Percentiles rank a stretch among this genome's conserved stretches.
Evolutionary conservation across 163 green algal genomes (phyloP).

Genomic region (Scenedesmus sp.): DNA sequence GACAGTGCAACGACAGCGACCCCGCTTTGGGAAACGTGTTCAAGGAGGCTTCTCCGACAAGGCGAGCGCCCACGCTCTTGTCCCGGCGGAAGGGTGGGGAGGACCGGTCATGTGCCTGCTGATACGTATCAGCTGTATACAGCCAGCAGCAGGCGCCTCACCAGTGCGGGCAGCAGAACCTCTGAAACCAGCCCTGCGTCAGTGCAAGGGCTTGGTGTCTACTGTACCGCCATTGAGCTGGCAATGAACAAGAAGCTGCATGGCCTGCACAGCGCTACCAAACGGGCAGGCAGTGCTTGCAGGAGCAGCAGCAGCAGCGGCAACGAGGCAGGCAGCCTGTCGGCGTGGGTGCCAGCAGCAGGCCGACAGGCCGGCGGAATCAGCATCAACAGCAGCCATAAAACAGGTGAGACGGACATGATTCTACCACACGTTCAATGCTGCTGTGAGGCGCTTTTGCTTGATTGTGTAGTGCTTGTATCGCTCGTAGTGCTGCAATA

Average conservation of each 20-base stretch:
- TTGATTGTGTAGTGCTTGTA: neutral
- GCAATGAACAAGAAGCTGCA: neutral
- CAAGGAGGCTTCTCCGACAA: neutral
- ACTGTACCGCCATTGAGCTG: neutral
- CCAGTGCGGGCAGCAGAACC: neutral
- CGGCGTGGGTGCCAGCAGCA: neutral
- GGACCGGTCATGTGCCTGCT: neutral
- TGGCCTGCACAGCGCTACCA: neutral
- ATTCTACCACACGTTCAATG: neutral
- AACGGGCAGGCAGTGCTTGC: neutral
- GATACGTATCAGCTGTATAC: no score
- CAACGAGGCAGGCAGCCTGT: conserved; percentile 2
- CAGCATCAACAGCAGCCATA: neutral
- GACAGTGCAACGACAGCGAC: neutral
- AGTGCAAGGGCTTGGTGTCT: neutral
- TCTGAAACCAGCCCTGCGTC: neutral
- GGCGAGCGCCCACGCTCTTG: neutral
- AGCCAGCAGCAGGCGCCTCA: neutral
- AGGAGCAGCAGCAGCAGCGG: conserved; percentile 22
- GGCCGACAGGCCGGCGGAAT: neutral
- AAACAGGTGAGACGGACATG: neutral
- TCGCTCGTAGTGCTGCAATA: neutral
- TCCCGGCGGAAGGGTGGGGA: neutral
- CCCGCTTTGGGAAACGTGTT: neutral
- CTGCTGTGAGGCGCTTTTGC: neutral